A percentile compares a stretch with the other conserved stretches of the same genome.
phyloP scores from a whole-genome alignment of 192 early-diverging fungal species.

The Coemansia sp. region DNA sequence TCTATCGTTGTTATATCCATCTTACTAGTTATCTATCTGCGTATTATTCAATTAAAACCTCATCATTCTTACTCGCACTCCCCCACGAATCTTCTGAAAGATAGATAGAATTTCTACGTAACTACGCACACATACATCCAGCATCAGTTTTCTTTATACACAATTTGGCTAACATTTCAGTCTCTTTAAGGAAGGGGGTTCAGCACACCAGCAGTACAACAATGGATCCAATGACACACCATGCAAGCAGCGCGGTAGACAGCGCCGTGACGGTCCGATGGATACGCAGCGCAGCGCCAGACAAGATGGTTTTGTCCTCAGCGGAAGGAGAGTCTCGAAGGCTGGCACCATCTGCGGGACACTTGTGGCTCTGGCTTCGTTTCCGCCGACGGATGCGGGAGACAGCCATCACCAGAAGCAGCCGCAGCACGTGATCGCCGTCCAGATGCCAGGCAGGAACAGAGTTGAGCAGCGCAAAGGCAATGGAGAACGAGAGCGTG shows the following conservation, averaged over 20 bases:
- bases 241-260: constrained; percentile 30
- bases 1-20: too few relatives aligned
- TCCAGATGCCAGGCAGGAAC: constrained; percentile 41
- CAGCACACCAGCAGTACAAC: constrained; percentile 5
- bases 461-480: constrained; percentile 41
- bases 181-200: too few relatives aligned
- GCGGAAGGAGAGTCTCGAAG: not conserved
- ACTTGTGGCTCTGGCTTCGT: too few relatives aligned
- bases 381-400: not conserved
- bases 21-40: too few relatives aligned
- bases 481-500: constrained; percentile 40
- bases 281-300: not conserved
- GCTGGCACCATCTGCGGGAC: too few relatives aligned
- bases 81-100: too few relatives aligned
- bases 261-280: constrained; percentile 4
- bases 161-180: too few relatives aligned
- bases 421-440: constrained; percentile 29
- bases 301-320: not conserved
- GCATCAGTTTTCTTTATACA: too few relatives aligned
- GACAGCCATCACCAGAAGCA: constrained; percentile 5
- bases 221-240: constrained; percentile 38
- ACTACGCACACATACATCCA: too few relatives aligned
- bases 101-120: too few relatives aligned
- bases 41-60: too few relatives aligned
- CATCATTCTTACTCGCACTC: too few relatives aligned